Percentiles rank a stretch among this genome's conserved stretches.
These are phyloP conservation scores for Fistulifera pelliculosa DNA, from an alignment of 108 stramenopile species.

Conservation along the genomic window DNA sequence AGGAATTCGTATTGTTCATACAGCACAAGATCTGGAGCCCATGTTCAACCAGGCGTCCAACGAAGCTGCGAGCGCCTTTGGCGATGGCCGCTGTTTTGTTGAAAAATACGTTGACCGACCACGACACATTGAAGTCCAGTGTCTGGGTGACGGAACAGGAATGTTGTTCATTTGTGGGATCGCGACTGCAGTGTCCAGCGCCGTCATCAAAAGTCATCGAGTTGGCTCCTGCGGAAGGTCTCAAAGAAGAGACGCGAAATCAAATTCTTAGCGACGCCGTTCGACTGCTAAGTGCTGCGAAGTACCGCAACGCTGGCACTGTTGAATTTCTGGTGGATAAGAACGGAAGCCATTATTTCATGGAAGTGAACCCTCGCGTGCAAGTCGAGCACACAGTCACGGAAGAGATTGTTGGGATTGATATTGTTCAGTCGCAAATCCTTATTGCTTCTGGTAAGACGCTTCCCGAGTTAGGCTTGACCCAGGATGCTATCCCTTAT, in stretches of 20 bases:
- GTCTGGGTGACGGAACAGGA: conserved; percentile 90
- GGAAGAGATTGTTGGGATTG: conserved; percentile 92
- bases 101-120: conserved; percentile 81
- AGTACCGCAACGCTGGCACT: conserved; percentile 97
- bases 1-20: conserved; percentile 85
- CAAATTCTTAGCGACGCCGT: conserved; percentile 84
- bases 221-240: conserved; percentile 89
- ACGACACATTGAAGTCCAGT: conserved; percentile 94
- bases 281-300: conserved; percentile 64
- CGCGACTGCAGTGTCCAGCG: conserved; percentile 93
- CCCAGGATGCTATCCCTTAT: conserved; percentile 54
- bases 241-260: conserved; percentile 51
- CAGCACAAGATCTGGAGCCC: conserved; percentile 46
- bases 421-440: conserved; percentile 90
- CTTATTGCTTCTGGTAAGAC: conserved; percentile 85
- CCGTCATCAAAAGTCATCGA: conserved; percentile 97
- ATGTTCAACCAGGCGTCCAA: conserved; percentile 53
- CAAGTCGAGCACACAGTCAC: conserved; percentile 97
- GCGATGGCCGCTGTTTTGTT: conserved; percentile 75
- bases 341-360: conserved; percentile 79
- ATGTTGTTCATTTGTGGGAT: conserved; percentile 91
- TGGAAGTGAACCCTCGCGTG: conserved; percentile 96
- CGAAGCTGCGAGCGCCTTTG: conserved; percentile 74
- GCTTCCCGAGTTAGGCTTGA: conserved; percentile 71
- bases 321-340: conserved; percentile 94